Percentiles rank a stretch among this genome's conserved stretches.
Evolutionary conservation across 257 asterid genomes (phyloP).

Genomic region (Plectranthus barbatus): DNA sequence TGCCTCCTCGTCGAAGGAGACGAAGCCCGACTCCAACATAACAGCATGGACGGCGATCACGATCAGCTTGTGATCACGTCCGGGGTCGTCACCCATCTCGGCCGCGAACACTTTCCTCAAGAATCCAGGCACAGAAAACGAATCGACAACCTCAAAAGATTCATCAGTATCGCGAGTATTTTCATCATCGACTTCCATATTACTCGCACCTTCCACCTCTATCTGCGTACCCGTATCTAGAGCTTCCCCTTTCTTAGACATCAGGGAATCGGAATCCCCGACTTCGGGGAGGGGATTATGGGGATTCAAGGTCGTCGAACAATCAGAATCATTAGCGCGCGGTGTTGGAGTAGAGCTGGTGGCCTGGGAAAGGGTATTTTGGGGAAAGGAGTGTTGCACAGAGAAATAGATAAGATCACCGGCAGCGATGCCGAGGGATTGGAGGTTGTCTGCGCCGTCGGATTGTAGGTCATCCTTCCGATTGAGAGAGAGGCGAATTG

Average conservation of each 20-base stretch:
- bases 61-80: constrained; percentile 47
- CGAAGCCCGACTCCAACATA: constrained; percentile 67
- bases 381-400: constrained; percentile 15
- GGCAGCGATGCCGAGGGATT: constrained; percentile 53
- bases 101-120: constrained; percentile 64
- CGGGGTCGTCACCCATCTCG: constrained; percentile 43
- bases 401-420: constrained; percentile 69
- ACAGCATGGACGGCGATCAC: constrained; percentile 78
- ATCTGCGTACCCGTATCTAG: not conserved
- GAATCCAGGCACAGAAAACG: constrained; percentile 76
- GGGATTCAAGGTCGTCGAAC: constrained; percentile 11
- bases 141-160: constrained; percentile 12
- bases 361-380: not conserved
- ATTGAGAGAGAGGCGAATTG: constrained; percentile 74
- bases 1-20: constrained; percentile 40
- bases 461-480: constrained; percentile 52
- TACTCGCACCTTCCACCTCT: constrained; percentile 16
- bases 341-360: not conserved
- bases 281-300: not conserved
- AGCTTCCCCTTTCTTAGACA: constrained; percentile 9
- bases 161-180: constrained; percentile 1
- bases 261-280: constrained; percentile 2
- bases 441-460: constrained; percentile 42
- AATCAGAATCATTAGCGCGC: not conserved
- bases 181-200: constrained; percentile 33